Evolutionary conservation across 257 asterid genomes (phyloP).

Genomic region (Gentiana dahurica): DNA sequence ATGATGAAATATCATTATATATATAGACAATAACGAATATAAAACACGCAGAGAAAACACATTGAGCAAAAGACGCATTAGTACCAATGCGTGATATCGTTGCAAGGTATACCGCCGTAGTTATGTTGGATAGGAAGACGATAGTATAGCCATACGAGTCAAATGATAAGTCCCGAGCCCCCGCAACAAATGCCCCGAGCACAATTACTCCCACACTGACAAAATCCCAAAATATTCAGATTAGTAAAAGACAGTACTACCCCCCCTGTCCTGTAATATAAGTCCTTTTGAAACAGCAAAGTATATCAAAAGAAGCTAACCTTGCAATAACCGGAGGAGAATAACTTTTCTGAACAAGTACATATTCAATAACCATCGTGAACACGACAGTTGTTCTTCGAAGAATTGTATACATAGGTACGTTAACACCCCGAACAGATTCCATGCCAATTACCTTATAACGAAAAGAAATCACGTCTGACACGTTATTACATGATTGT

Average conservation of each 20-base stretch:
- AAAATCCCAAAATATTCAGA: slow-evolving; percentile 14
- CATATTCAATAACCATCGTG: slow-evolving; percentile 74
- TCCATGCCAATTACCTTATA: slow-evolving; percentile 82
- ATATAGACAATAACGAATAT: slow-evolving; percentile 9
- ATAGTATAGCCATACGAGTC: slow-evolving; percentile 63
- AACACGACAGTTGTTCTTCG: slow-evolving; percentile 87
- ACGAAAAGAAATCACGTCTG: slow-evolving; percentile 19
- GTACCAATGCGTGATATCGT: slow-evolving; percentile 84
- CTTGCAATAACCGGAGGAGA: slow-evolving; percentile 54
- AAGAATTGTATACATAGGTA: slow-evolving; percentile 80
- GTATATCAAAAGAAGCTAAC: slow-evolving; percentile 20
- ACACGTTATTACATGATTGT: slow-evolving; percentile 1
- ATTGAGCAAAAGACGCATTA: slow-evolving; percentile 17
- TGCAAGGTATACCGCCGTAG: slow-evolving; percentile 84
- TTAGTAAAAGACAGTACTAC: no score
- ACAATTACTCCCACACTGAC: slow-evolving; percentile 73
- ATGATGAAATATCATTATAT: slow-evolving; percentile 16
- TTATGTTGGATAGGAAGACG: slow-evolving; percentile 65
- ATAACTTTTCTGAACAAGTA: slow-evolving; percentile 59
- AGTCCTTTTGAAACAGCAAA: no score
- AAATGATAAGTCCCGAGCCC: slow-evolving; percentile 60
- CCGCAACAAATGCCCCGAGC: slow-evolving; percentile 89
- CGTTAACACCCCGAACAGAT: slow-evolving; percentile 90
- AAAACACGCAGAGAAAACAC: slow-evolving; percentile 8
- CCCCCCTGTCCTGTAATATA: no score